Base-by-base conservation (phyloP, 2,329 filamentous ascomycete species). In the Phialocephala sp. region DNA sequence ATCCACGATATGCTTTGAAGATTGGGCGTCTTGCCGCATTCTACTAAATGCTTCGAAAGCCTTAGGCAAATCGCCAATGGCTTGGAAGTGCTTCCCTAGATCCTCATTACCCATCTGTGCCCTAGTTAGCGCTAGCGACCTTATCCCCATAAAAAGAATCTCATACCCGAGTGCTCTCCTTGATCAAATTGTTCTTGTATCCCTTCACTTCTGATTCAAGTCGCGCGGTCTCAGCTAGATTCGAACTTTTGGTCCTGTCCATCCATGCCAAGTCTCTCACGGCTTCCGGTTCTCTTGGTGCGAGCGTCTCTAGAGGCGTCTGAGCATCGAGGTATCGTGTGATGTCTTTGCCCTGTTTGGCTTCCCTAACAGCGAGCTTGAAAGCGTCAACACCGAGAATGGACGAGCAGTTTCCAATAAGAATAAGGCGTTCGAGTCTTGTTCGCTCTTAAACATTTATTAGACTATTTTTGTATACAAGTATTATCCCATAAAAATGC, bases 101-200 rank as follows among this genome's bases (percentile, higher is more conserved):
- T 98, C 95, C 77, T 97, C 93, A 73, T 97, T 91, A 54, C 93
- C 94, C 89, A 98, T 97, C 92, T 97, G 72, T 20, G 14, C 54
- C 55, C 11, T 11, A 58, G n/a, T 60, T 57, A 60, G 63, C 27
- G 20, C 20, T 24, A 12, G 2, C n/a, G 32, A 20, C 14, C 6
- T 59, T 20, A 52, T 37, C 14, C 15, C 39, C 8, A 54, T 8
- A 12, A 50, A 39, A 55, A 9, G 4, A 20, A 9, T 24, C 62
- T 47, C 85, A 64, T 83, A 96, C 93, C 72, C 94, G 82, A 74
- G 98, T 97, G 80, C 93, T 97, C 80, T 99, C 95, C 77, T 97
- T 97, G 73, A 99, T 93, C 52, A 98, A 81, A 74, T 98, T 99
- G 76, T 97, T 97, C 80, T 95, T 97, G 79, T 98, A 98, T 1